These are phyloP conservation scores for Mikania micrantha DNA, from an alignment of 129 eudicot species.

Conservation along the genomic window DNA sequence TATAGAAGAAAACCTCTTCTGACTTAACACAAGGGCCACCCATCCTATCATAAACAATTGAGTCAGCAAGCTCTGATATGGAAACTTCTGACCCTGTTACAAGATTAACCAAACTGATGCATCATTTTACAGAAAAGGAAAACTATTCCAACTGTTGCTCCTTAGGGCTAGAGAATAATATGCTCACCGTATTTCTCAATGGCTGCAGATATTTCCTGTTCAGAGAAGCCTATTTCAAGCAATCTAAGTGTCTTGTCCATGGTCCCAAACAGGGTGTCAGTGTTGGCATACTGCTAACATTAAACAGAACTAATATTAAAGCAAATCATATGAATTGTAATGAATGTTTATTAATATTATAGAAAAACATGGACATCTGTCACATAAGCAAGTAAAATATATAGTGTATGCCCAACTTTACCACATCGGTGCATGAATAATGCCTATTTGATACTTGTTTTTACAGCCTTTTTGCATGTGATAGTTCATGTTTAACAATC, in stretches of 20 bases:
- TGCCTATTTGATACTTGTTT: background rate
- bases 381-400: slow-evolving; percentile 1
- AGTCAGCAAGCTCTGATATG: slow-evolving; percentile 62
- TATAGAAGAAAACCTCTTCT: slow-evolving; percentile 39
- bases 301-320: slow-evolving; percentile 9
- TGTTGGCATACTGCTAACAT: slow-evolving; percentile 40
- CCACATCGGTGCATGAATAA: background rate
- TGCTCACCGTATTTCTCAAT: slow-evolving; percentile 82
- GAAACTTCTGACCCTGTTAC: slow-evolving; percentile 80
- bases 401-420: background rate
- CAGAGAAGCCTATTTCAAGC: slow-evolving; percentile 85
- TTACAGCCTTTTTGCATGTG: background rate
- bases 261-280: slow-evolving; percentile 82
- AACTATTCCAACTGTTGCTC: background rate
- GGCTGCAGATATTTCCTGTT: slow-evolving; percentile 75
- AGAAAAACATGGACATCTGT: slow-evolving; percentile 4
- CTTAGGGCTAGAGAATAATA: background rate
- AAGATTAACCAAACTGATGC: slow-evolving; percentile 6
- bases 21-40: slow-evolving; percentile 26
- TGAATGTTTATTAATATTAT: slow-evolving; percentile 1
- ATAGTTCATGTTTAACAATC: background rate
- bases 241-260: slow-evolving; percentile 88
- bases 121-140: background rate
- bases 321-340: slow-evolving; percentile 12
- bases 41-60: slow-evolving; percentile 47